Evolutionary conservation across 2,329 filamentous ascomycete species (phyloP).

Genomic region (Lachnellula willkommii): DNA sequence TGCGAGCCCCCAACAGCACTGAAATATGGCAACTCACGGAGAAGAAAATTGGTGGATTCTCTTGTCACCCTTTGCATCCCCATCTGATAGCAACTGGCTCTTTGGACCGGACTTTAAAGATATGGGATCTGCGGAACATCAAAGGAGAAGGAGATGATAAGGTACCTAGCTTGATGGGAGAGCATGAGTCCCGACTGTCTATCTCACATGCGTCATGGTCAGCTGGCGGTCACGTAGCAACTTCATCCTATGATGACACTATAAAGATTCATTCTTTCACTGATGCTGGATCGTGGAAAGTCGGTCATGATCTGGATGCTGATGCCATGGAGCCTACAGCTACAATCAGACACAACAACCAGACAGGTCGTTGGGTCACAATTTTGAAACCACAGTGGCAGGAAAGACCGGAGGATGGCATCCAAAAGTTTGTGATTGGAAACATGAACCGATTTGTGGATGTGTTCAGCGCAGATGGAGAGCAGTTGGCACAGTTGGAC

Average conservation of each 20-base stretch:
- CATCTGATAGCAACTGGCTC: slow-evolving; percentile 86
- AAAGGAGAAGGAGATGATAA: slow-evolving; percentile 54
- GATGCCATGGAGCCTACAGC: slow-evolving; percentile 63
- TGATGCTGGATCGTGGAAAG: slow-evolving; percentile 53
- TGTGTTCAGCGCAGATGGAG: slow-evolving; percentile 74
- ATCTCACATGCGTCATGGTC: slow-evolving; percentile 94
- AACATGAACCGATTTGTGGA: slow-evolving; percentile 99
- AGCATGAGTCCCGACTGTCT: slow-evolving; percentile 76
- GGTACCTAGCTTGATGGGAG: slow-evolving; percentile 66
- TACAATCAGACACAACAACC: slow-evolving; percentile 81
- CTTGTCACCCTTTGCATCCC: slow-evolving; percentile 70
- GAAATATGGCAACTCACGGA: slow-evolving; percentile 74
- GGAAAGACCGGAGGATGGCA: slow-evolving; percentile 65
- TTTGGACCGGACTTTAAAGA: slow-evolving; percentile 78
- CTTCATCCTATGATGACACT: slow-evolving; percentile 89
- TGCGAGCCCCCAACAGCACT: slow-evolving; percentile 54
- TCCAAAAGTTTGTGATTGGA: slow-evolving; percentile 85
- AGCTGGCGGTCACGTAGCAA: slow-evolving; percentile 76
- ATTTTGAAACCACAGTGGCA: slow-evolving; percentile 86
- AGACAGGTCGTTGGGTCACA: slow-evolving; percentile 91
- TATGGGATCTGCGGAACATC: slow-evolving; percentile 89
- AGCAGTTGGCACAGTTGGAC: slow-evolving; percentile 81
- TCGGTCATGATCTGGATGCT: slow-evolving; percentile 52
- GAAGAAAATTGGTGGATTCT: slow-evolving; percentile 95
- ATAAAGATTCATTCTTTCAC: slow-evolving; percentile 86